Conservation (phyloP, 768 basidiomycete species). For the Amanita muscaria region DNA sequence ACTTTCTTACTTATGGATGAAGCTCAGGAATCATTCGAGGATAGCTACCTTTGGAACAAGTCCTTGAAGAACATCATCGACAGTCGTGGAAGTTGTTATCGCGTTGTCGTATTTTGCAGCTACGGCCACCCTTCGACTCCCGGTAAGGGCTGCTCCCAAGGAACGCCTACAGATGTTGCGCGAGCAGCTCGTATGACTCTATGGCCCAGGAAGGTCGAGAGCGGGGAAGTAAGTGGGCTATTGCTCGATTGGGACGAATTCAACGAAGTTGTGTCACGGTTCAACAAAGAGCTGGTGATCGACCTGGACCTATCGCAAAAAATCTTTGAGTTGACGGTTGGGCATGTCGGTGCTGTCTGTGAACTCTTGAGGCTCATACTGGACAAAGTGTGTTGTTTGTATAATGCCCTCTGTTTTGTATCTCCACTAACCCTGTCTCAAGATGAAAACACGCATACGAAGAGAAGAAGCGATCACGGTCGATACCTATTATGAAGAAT, state of each 20-base stretch:
- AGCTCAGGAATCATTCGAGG: constrained; percentile 1
- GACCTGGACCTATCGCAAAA: background rate
- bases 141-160: background rate
- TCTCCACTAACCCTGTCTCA: background rate
- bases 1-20: constrained; percentile 4
- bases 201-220: background rate
- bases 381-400: background rate
- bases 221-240: background rate
- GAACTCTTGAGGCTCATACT: background rate
- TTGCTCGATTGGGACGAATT: background rate
- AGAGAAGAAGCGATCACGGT: background rate
- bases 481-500: background rate
- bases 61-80: background rate
- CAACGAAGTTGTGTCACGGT: background rate
- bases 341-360: background rate
- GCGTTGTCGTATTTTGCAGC: constrained; percentile 1
- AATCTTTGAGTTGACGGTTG: background rate
- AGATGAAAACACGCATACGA: background rate
- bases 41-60: background rate
- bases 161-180: background rate
- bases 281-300: background rate
- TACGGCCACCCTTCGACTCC: background rate
- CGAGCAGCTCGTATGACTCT: background rate
- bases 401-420: background rate
- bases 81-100: background rate